Conservation (phyloP, 768 basidiomycete genomes). For the Leccinum broughii region DNA sequence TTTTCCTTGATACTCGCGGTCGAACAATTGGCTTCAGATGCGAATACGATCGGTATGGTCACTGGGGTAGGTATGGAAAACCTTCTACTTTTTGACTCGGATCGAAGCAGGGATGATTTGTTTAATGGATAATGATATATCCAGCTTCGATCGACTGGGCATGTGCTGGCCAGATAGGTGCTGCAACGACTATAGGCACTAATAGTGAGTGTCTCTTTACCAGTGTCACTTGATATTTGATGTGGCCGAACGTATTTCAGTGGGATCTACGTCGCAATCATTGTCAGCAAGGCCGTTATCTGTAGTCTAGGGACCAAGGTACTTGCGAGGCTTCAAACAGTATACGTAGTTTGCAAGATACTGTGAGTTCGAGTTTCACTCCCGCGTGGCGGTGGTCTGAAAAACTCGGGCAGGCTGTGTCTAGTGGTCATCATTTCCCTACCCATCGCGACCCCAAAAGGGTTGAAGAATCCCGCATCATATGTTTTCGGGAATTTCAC, state of each 20-base stretch:
- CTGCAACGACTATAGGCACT: slow-evolving; percentile 58
- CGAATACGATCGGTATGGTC: slow-evolving; percentile 53
- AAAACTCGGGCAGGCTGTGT: slow-evolving; percentile 12
- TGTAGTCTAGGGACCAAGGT: slow-evolving; percentile 65
- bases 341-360: slow-evolving; percentile 43
- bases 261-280: slow-evolving; percentile 60
- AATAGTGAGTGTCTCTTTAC: slow-evolving; percentile 42
- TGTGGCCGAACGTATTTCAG: slow-evolving; percentile 42
- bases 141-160: slow-evolving; percentile 62
- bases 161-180: slow-evolving; percentile 60
- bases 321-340: slow-evolving; percentile 66
- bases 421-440: slow-evolving; percentile 51
- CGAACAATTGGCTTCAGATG: slow-evolving; percentile 28
- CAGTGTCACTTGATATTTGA: slow-evolving; percentile 32
- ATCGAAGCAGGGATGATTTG: neutral
- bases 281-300: slow-evolving; percentile 58
- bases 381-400: neutral
- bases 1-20: neutral
- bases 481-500: slow-evolving; percentile 62
- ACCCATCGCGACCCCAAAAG: slow-evolving; percentile 59
- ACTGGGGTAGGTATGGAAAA: slow-evolving; percentile 31
- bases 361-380: slow-evolving; percentile 22
- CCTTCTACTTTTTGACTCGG: neutral
- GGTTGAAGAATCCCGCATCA: slow-evolving; percentile 56
- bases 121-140: slow-evolving; percentile 39